Base-by-base conservation (phyloP, 2,329 filamentous ascomycete species). In the Colletotrichum eleusines region DNA sequence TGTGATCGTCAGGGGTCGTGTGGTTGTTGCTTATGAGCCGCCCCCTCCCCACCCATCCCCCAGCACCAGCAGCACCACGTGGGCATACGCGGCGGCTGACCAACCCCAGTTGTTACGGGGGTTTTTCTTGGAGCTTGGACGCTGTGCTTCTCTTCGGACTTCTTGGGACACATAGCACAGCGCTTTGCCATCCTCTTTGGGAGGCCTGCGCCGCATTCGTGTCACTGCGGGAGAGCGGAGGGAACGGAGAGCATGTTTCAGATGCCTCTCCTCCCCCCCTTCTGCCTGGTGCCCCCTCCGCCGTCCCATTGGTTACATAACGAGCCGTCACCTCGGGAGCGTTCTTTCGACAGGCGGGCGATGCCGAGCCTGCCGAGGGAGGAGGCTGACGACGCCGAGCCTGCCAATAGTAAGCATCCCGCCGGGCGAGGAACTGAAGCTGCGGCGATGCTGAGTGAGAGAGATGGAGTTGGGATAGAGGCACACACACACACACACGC, bases 1-100 rank as follows among this genome's bases (percentile, higher is more conserved):
- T 69, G 54, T 69, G 69, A 71, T 71, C 59, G 53, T 64, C 69
- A 69, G 69, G 69, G 69, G 69, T 69, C 46, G 40, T n/a, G 42
- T n/a, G 20, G 20, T 60, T n/a, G 53, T 50, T 33, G 57, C 58
- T 60, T 48, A 46, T 64, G 59, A 69, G 59, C 66, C 57, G 40
- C 51, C 68, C 69, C 31, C 31, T 7, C 31, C 31, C 31, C 31
- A 3, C 31, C 31, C 31, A 3, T 7, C 31, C 31, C 7, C 69
- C 48, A 11, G 9, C 42, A 63, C 69, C 69, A 72, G 65, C 48
- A 11, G 9, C 42, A 63, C 69, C 69, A 72, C 69, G 69, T 71
- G 69, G 69, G 46, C 63, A 40, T 46, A 64, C 65, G 69, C n/a
- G 59, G 53, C 63, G 69, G 50, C 26, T 64, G 65, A 50, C 63